Evolutionary conservation across 1,139 yeast species (phyloP).

Genomic region (Lipomyces yarrowii): DNA sequence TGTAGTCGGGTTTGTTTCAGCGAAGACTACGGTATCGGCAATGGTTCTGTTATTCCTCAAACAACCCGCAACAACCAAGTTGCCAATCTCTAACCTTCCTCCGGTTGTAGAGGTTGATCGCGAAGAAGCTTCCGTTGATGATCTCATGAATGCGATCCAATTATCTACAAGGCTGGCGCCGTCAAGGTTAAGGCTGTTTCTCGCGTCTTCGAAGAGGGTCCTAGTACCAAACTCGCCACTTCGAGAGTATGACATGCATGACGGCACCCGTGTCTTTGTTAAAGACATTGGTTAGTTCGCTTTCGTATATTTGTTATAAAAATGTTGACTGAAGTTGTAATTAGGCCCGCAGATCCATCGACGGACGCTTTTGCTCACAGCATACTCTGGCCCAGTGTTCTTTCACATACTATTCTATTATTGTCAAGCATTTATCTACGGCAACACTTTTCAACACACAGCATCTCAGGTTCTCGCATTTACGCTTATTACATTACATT

Average conservation of each 20-base stretch:
- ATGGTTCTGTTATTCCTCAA: conserved; percentile 25
- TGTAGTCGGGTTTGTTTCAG: background rate
- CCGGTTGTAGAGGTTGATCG: conserved; percentile 24
- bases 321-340: background rate
- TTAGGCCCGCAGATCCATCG: conserved; percentile 87
- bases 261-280: conserved; percentile 26
- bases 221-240: conserved; percentile 21
- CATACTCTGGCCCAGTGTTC: conserved; percentile 84
- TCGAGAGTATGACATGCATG: conserved; percentile 24
- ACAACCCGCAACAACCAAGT: conserved; percentile 19
- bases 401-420: conserved; percentile 72
- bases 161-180: conserved; percentile 17
- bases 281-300: conserved; percentile 18
- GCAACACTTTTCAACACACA: conserved; percentile 46
- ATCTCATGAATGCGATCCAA: conserved; percentile 21
- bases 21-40: background rate
- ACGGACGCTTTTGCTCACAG: conserved; percentile 82
- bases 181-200: conserved; percentile 17
- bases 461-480: conserved; percentile 58
- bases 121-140: conserved; percentile 22
- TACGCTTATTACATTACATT: conserved; percentile 66
- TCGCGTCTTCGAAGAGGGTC: conserved; percentile 22
- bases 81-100: conserved; percentile 23
- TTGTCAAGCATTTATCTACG: conserved; percentile 43
- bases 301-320: background rate